phyloP scores from a whole-genome alignment of 1,139 yeast species.

The Pichia cactophila region DNA sequence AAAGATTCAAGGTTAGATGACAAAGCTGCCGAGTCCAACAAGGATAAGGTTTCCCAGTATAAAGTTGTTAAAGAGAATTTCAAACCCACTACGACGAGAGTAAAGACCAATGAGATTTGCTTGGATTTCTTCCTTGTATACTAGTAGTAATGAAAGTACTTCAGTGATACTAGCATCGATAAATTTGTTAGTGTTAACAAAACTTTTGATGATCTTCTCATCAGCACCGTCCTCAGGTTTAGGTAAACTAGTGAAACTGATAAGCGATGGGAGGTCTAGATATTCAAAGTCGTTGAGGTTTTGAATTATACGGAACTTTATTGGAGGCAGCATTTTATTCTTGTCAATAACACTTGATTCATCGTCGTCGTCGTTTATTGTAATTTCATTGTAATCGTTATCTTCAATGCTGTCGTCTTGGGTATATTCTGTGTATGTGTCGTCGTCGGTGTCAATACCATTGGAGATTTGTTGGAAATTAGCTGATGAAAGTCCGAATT shows the following conservation, averaged over 20 bases:
- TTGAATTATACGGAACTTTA: conserved; percentile 55
- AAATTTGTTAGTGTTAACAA: conserved; percentile 23
- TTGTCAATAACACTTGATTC: background rate
- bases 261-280: conserved; percentile 22
- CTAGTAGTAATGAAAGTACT: conserved; percentile 21
- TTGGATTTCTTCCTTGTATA: conserved; percentile 28
- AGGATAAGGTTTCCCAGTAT: conserved; percentile 28
- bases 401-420: background rate
- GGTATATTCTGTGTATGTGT: conserved; percentile 24
- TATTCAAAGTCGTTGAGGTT: conserved; percentile 42
- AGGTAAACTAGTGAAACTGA: conserved; percentile 17
- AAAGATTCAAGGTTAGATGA: conserved; percentile 9
- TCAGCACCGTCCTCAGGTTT: conserved; percentile 12
- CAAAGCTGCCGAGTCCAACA: conserved; percentile 30
- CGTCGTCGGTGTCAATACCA: conserved; percentile 17
- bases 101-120: conserved; percentile 24
- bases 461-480: conserved; percentile 3
- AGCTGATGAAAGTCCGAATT: conserved; percentile 24
- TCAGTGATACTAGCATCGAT: conserved; percentile 25
- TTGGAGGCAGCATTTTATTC: conserved; percentile 31
- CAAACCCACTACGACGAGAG: conserved; percentile 26
- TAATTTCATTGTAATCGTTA: conserved; percentile 3
- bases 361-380: conserved; percentile 1
- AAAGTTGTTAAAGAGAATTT: conserved; percentile 28
- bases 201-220: conserved; percentile 15